These are phyloP conservation scores for Pseudopyrenochaeta lycopersici DNA, from an alignment of 2,329 filamentous ascomycete genomes.

Conservation along the genomic window DNA sequence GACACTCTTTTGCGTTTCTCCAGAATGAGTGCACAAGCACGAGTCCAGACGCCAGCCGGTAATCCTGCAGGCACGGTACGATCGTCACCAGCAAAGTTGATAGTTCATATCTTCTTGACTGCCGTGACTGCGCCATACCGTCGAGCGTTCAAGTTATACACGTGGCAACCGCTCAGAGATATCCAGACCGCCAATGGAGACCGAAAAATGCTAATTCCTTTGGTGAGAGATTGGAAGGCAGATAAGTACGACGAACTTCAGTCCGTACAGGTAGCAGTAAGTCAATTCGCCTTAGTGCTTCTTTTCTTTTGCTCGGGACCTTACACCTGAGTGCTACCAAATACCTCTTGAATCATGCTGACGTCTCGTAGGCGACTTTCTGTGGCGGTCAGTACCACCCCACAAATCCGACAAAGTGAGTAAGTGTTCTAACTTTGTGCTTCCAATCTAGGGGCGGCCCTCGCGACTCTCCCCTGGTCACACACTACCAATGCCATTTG, in stretches of 20 bases:
- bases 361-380: slow-evolving; percentile 31
- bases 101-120: slow-evolving; percentile 1
- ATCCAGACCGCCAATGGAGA: slow-evolving; percentile 31
- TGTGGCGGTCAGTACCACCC: slow-evolving; percentile 22
- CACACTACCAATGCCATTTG: slow-evolving; percentile 25
- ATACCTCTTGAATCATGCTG: background rate
- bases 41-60: slow-evolving; percentile 2
- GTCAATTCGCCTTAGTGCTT: background rate
- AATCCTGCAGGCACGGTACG: slow-evolving; percentile 1
- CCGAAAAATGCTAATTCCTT: slow-evolving; percentile 18
- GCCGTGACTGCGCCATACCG: slow-evolving; percentile 36
- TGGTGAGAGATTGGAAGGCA: slow-evolving; percentile 33
- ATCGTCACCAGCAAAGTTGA: slow-evolving; percentile 3
- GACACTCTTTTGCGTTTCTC: too few relatives aligned
- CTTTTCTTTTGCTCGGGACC: background rate
- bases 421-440: background rate
- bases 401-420: background rate
- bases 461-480: slow-evolving; percentile 32
- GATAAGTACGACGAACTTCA: slow-evolving; percentile 40
- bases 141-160: slow-evolving; percentile 42
- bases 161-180: slow-evolving; percentile 35
- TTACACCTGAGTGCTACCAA: background rate
- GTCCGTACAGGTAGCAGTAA: slow-evolving; percentile 35
- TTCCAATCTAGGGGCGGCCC: slow-evolving; percentile 11
- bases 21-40: slow-evolving; percentile 7